Evolutionary conservation across 2,329 filamentous ascomycete species (phyloP).

Genomic region (Diplocarpon mali): DNA sequence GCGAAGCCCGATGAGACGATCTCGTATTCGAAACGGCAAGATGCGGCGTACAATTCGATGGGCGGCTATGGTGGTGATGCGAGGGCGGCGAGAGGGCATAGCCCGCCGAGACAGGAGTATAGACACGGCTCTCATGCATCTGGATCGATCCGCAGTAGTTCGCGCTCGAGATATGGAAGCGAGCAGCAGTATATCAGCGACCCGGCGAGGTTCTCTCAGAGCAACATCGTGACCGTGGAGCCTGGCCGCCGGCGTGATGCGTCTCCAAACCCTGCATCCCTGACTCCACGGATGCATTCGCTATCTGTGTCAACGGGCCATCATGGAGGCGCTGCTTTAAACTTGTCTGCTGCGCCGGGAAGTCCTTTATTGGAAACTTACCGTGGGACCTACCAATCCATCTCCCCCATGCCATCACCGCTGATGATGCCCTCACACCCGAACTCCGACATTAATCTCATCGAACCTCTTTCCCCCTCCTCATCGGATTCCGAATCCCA

Average conservation of each 20-base stretch:
- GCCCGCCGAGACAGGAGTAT: constrained; percentile 9
- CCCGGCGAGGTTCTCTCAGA: constrained; percentile 13
- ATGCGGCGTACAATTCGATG: constrained; percentile 7
- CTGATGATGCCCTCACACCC: constrained; percentile 43
- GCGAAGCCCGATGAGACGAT: constrained; percentile 28
- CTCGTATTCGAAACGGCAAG: constrained; percentile 26
- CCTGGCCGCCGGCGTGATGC: constrained; percentile 20
- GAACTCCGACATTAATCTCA: constrained; percentile 31
- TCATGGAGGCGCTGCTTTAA: constrained; percentile 27
- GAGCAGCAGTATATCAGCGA: not conserved
- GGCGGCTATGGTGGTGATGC: constrained; percentile 7
- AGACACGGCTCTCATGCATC: constrained; percentile 4
- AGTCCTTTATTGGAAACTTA: constrained; percentile 89
- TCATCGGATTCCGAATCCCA: constrained; percentile 39
- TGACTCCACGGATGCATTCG: constrained; percentile 23
- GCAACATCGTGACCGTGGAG: constrained; percentile 24
- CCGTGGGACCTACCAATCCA: constrained; percentile 84
- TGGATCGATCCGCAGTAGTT: not conserved
- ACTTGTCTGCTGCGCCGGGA: constrained; percentile 49
- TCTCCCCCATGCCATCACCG: constrained; percentile 88
- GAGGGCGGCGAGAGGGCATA: constrained; percentile 12
- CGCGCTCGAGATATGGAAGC: constrained; percentile 2
- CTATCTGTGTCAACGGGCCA: constrained; percentile 24
- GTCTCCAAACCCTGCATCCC: constrained; percentile 16
- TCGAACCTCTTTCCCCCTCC: constrained; percentile 42